A percentile compares a stretch with the other conserved stretches of the same genome.
Evolutionary conservation across 176 grass and related monocot genomes (phyloP).

Genomic region (Carex littledalei): DNA sequence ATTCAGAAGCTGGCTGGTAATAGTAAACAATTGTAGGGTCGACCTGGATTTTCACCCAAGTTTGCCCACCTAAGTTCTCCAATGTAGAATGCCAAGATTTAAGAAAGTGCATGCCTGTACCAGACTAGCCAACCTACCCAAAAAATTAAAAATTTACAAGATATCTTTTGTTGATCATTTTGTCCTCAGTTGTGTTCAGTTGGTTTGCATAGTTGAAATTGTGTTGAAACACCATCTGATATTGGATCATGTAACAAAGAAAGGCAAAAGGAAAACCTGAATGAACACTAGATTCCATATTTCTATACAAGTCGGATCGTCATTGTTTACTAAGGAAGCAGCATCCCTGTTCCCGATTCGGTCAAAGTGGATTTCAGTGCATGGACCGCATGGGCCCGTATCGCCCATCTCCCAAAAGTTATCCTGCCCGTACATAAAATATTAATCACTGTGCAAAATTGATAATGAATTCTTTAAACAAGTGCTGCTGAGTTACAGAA

Average conservation of each 20-base stretch:
- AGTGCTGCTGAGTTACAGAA: not conserved
- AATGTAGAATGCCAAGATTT: not conserved
- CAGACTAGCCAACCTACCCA: not conserved
- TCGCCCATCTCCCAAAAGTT: conserved; percentile 99
- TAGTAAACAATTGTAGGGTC: not conserved
- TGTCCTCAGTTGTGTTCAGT: not conserved
- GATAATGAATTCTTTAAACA: not conserved
- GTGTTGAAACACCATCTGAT: not conserved
- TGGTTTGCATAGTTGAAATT: not conserved
- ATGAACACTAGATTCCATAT: conserved; percentile 99
- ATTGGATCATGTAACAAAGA: not conserved
- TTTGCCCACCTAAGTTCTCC: not conserved
- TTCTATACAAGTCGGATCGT: conserved; percentile 90
- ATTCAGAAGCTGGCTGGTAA: not conserved
- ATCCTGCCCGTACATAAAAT: conserved; percentile 41
- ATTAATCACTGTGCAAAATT: not conserved
- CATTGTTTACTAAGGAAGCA: conserved; percentile 72
- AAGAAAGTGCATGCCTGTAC: not conserved
- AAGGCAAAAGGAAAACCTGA: conserved; percentile 43
- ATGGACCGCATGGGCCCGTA: conserved; percentile 86
- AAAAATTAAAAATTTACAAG: not conserved
- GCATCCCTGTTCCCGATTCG: conserved; percentile 77
- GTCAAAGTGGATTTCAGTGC: conserved; percentile 98
- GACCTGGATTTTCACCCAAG: not conserved
- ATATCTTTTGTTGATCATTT: not conserved